phyloP scores from a whole-genome alignment of 208 protist genomes.

The Leishmania turanica region DNA sequence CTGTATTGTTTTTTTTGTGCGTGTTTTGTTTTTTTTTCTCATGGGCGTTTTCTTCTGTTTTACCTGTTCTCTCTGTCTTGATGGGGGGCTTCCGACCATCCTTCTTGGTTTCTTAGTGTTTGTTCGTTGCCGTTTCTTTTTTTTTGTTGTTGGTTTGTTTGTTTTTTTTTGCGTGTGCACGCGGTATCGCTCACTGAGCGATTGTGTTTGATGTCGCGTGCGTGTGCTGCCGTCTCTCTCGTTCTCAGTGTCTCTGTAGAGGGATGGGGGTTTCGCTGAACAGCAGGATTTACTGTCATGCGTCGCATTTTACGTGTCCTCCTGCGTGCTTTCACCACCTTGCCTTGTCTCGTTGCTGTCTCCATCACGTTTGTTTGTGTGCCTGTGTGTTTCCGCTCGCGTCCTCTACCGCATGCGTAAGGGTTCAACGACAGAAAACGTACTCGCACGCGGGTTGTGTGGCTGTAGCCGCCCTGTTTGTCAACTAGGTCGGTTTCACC shows the following conservation, averaged over 20 bases:
- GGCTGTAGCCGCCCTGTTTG: background rate
- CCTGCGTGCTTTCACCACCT: background rate
- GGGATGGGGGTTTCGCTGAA: background rate
- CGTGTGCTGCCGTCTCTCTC: background rate
- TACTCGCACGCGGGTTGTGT: background rate
- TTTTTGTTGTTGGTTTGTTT: background rate
- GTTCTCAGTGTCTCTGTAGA: background rate
- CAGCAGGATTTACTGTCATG: background rate
- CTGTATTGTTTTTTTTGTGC: conserved; percentile 18
- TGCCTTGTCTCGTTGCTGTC: background rate
- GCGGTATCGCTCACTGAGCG: background rate
- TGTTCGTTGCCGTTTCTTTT: background rate
- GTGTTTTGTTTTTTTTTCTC: conserved; percentile 12
- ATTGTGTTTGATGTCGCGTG: background rate
- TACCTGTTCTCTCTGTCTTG: background rate
- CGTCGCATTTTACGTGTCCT: background rate
- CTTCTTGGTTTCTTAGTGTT: background rate
- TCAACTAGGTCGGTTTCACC: background rate
- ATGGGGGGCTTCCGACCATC: background rate
- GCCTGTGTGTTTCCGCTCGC: background rate
- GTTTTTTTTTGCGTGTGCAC: background rate
- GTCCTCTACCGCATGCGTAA: background rate
- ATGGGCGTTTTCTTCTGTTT: background rate
- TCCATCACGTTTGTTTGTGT: background rate
- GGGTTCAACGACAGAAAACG: background rate